Conservation (phyloP, 164 flowering plant genomes). For the Chloranthus sessilifolius region DNA sequence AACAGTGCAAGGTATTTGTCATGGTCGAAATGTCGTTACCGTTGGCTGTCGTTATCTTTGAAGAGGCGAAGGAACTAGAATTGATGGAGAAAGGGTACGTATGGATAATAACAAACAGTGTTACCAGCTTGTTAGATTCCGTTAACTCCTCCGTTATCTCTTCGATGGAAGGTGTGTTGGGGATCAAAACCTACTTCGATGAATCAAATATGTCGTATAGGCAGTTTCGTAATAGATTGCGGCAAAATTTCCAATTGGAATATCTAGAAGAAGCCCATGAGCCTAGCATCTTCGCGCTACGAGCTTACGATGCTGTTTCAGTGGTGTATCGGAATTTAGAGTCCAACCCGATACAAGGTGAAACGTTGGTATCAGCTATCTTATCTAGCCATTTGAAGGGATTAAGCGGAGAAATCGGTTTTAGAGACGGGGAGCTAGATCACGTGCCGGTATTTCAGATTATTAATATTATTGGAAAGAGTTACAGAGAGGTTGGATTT, state of each 20-base stretch:
- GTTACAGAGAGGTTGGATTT: constrained; percentile 11
- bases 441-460: constrained; percentile 1
- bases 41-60: constrained; percentile 12
- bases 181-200: constrained; percentile 13
- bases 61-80: constrained; percentile 25
- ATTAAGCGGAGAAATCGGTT: constrained; percentile 17
- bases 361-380: not conserved
- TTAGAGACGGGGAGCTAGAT: constrained; percentile 9
- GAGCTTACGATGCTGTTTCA: constrained; percentile 18
- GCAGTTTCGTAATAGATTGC: constrained; percentile 9
- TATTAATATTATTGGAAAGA: constrained; percentile 16
- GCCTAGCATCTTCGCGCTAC: constrained; percentile 17
- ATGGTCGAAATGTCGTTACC: constrained; percentile 13
- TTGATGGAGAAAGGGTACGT: constrained; percentile 16
- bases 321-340: constrained; percentile 3
- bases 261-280: constrained; percentile 16
- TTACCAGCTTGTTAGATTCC: constrained; percentile 7
- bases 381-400: constrained; percentile 11
- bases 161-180: constrained; percentile 22
- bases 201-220: not conserved
- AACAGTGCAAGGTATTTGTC: constrained; percentile 21
- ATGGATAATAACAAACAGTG: constrained; percentile 12
- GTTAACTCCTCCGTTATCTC: constrained; percentile 12
- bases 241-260: constrained; percentile 1
- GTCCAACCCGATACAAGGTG: too few species aligned